Evolutionary conservation across 371 early-diverging fungal genomes (phyloP).

Genomic region (Zychaea mexicana): DNA sequence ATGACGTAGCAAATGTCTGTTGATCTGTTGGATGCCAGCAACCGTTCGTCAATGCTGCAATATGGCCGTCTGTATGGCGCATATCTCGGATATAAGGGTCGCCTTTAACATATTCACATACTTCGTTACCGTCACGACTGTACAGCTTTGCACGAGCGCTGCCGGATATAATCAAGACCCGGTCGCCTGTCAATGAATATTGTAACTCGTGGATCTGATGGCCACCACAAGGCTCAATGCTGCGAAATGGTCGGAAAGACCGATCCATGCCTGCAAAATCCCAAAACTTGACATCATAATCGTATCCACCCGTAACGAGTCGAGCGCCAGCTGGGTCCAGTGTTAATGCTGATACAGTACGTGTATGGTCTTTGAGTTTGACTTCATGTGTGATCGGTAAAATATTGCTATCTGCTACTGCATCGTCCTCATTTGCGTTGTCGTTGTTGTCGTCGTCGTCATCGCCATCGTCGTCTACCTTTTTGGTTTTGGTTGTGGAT

Average conservation of each 20-base stretch:
- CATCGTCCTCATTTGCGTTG: constrained; percentile 27
- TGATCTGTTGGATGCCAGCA: constrained; percentile 83
- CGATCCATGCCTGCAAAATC: constrained; percentile 92
- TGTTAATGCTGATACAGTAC: constrained; percentile 79
- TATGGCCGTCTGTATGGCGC: constrained; percentile 88
- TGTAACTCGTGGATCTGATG: constrained; percentile 87
- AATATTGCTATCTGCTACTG: constrained; percentile 27
- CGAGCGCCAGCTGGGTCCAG: constrained; percentile 85
- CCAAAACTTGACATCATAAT: constrained; percentile 86
- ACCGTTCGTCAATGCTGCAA: constrained; percentile 76
- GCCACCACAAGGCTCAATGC: constrained; percentile 80
- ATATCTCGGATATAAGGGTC: constrained; percentile 94
- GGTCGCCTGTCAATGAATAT: constrained; percentile 79
- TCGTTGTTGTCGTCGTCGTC: constrained; percentile 32
- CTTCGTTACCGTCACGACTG: constrained; percentile 75
- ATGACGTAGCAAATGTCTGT: constrained; percentile 75
- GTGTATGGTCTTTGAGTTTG: constrained; percentile 65
- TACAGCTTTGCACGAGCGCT: constrained; percentile 76
- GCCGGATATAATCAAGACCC: constrained; percentile 80
- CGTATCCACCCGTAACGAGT: constrained; percentile 83
- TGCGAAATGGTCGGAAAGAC: constrained; percentile 74
- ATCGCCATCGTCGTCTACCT: constrained; percentile 35
- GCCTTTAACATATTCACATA: constrained; percentile 83
- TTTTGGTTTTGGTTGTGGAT: constrained; percentile 20
- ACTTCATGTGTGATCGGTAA: constrained; percentile 74